Conservation (phyloP, 192 early-diverging fungal species). For the Podila clonocystis region DNA sequence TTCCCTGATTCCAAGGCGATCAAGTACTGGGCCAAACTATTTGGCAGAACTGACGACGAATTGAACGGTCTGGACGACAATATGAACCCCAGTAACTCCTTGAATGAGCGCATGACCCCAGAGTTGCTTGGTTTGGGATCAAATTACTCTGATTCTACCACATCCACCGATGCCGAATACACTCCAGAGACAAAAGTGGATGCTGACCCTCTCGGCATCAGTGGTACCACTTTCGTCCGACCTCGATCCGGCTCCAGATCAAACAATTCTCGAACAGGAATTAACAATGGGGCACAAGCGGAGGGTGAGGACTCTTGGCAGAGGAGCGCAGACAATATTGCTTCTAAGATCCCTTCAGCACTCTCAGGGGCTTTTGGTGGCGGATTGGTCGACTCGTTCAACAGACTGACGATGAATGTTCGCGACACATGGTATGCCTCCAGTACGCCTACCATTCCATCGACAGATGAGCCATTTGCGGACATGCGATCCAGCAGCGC, state of each 20-base stretch:
- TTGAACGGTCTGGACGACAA: conserved; percentile 46
- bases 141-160: conserved; percentile 19
- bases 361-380: conserved; percentile 34
- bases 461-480: conserved; percentile 8
- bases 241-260: conserved; percentile 5
- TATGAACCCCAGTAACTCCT: neutral
- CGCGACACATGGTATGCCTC: conserved; percentile 44
- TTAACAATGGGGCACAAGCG: no score
- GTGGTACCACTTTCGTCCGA: neutral
- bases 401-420: conserved; percentile 38
- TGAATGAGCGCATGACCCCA: conserved; percentile 32
- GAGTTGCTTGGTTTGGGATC: conserved; percentile 25
- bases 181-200: neutral
- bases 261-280: neutral
- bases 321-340: conserved; percentile 24
- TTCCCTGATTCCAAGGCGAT: conserved; percentile 70
- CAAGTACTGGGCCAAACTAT: conserved; percentile 81
- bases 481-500: conserved; percentile 17
- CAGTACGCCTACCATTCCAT: neutral
- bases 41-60: conserved; percentile 67
- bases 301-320: conserved; percentile 35
- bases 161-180: neutral
- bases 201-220: conserved; percentile 21
- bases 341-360: conserved; percentile 39
- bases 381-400: conserved; percentile 35